Base-by-base conservation (phyloP, 345 rosid genomes). In the Lepidium aucheri region DNA sequence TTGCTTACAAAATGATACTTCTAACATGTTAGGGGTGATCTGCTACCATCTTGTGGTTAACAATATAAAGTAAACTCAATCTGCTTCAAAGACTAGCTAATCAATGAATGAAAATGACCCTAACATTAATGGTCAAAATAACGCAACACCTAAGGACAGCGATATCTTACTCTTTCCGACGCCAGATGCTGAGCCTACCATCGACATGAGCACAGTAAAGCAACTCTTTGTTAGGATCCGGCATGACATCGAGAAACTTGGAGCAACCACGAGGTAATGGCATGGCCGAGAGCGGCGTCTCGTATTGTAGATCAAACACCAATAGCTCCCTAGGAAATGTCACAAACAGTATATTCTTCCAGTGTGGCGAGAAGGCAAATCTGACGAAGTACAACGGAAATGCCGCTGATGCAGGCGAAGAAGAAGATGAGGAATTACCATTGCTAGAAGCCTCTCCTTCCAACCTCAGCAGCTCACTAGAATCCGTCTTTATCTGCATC, bases 181-280 rank as follows among this genome's bases (percentile, higher is more conserved):
- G 85, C 99, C 97, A 94, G 53, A 90, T 82, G 79, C 95, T 94
- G 80, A 94, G 85, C 79, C 67, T 85, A 39, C 99, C 97, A 68
- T 94, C 99, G 11, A 90, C 71, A 63, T 94, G 97, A 65, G 88
- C 95, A 69, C 97, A 94, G 47, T 84, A 90, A 16, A 94, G 83
- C 76, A 86, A 75, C 70, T 85, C 96, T 49, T 79, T 78, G 65
- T 81, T 78, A 0, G 96, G 97, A 84, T 93, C 97, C 0, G 91
- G 90, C 66, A 85, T 76, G 34, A 93, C 91, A 70, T 93, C 96
- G n/a, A 90, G 78, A 76, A 90, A 90, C 81, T 86, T 90, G 40
- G 87, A 78, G 45, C 90, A 90, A 9, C 97, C 93, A 53, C 97
- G 86, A 11, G 98, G 97, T 80, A 93, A 77, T 2, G 97, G 78